Percentiles rank a stretch among this genome's conserved stretches.
These are phyloP conservation scores for Boletus reticuloceps DNA, from an alignment of 768 basidiomycete genomes.

Conservation along the genomic window DNA sequence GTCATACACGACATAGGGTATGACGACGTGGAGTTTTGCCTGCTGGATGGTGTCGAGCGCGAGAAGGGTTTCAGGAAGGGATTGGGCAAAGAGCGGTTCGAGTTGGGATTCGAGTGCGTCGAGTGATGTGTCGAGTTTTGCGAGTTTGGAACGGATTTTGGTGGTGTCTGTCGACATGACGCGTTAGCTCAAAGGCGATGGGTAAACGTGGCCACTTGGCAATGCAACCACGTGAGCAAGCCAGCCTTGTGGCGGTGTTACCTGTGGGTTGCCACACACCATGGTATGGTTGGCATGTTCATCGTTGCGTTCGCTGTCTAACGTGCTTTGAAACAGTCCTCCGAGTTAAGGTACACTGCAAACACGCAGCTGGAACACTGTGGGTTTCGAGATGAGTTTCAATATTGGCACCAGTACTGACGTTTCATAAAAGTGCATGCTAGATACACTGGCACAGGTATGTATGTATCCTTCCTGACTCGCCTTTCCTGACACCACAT, in stretches of 20 bases:
- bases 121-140: conserved; percentile 53
- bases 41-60: conserved; percentile 71
- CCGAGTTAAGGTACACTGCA: conserved; percentile 91
- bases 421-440: conserved; percentile 69
- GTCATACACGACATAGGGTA: conserved; percentile 85
- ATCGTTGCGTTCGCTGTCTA: background rate
- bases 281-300: conserved; percentile 15
- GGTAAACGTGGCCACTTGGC: background rate
- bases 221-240: conserved; percentile 10
- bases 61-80: conserved; percentile 64
- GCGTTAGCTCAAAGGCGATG: background rate
- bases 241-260: conserved; percentile 8
- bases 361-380: conserved; percentile 95
- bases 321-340: conserved; percentile 52
- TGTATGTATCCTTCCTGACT: conserved; percentile 23
- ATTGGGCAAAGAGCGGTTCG: conserved; percentile 62
- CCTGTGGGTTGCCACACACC: conserved; percentile 3
- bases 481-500: conserved; percentile 8
- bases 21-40: conserved; percentile 73
- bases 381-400: conserved; percentile 39
- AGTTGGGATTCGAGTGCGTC: conserved; percentile 67
- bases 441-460: conserved; percentile 93
- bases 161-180: conserved; percentile 34
- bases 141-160: conserved; percentile 41
- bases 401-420: background rate